Percentiles rank a stretch among this genome's conserved stretches.
phyloP scores from a whole-genome alignment of 1,284 basidiomycete species.

The Caloboletus firmus region DNA sequence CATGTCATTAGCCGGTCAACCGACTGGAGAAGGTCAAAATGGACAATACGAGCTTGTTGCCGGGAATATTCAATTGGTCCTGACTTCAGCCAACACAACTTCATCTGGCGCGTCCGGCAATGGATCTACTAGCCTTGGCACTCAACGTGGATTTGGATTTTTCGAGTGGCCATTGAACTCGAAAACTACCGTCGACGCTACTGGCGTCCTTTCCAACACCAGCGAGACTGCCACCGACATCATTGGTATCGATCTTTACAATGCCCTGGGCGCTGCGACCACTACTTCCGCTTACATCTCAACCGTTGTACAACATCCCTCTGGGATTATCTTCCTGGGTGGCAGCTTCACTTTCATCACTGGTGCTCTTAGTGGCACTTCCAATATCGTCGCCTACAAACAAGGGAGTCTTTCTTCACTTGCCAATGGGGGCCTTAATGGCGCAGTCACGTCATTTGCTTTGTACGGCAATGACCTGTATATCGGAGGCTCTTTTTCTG shows the following conservation, averaged over 20 bases:
- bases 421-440: slow-evolving; percentile 69
- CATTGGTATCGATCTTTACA: slow-evolving; percentile 60
- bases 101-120: slow-evolving; percentile 34
- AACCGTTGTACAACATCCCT: slow-evolving; percentile 63
- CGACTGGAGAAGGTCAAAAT: slow-evolving; percentile 58
- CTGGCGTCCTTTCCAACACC: slow-evolving; percentile 60
- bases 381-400: slow-evolving; percentile 76
- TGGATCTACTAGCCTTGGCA: slow-evolving; percentile 31
- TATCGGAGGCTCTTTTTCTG: slow-evolving; percentile 84
- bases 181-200: slow-evolving; percentile 51
- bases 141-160: slow-evolving; percentile 64
- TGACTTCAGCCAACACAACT: slow-evolving; percentile 59
- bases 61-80: slow-evolving; percentile 70
- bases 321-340: slow-evolving; percentile 70
- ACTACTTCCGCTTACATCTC: slow-evolving; percentile 43
- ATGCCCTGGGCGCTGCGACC: slow-evolving; percentile 49
- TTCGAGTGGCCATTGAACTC: slow-evolving; percentile 72
- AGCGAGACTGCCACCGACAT: slow-evolving; percentile 72
- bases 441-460: slow-evolving; percentile 67
- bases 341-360: slow-evolving; percentile 73
- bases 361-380: slow-evolving; percentile 52
- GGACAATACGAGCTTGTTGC: slow-evolving; percentile 81
- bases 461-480: slow-evolving; percentile 66
- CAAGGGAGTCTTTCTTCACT: slow-evolving; percentile 57
- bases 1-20: slow-evolving; percentile 64